A percentile compares a stretch with the other conserved stretches of the same genome.
phyloP scores from a whole-genome alignment of 345 rosid species.

The Brassica carinata region DNA sequence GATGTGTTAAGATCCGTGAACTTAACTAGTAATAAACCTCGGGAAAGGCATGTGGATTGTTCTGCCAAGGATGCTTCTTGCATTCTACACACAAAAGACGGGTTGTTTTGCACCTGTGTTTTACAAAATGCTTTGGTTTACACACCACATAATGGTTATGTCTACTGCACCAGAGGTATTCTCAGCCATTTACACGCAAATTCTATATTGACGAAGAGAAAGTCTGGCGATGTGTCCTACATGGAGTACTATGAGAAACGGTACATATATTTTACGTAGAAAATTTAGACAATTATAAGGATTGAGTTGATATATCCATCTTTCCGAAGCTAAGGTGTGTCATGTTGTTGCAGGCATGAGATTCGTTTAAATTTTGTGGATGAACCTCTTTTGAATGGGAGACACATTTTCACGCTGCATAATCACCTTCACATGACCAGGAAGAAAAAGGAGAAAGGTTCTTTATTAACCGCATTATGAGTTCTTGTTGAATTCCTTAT shows the following conservation, averaged over 20 bases:
- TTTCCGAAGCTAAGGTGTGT: conserved; percentile 2
- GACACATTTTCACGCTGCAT: conserved; percentile 60
- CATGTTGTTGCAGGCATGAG: conserved; percentile 52
- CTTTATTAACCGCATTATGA: not conserved
- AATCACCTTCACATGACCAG: conserved; percentile 49
- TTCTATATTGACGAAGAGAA: conserved; percentile 50
- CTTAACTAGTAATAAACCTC: conserved; percentile 32
- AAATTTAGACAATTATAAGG: not conserved
- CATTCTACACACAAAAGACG: conserved; percentile 52
- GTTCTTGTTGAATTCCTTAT: conserved; percentile 4
- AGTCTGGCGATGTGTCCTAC: conserved; percentile 52
- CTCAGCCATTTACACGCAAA: conserved; percentile 52
- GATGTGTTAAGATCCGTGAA: conserved; percentile 45
- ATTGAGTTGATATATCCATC: not conserved
- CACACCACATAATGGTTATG: conserved; percentile 71
- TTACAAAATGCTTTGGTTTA: conserved; percentile 62
- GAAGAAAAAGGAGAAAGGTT: conserved; percentile 67
- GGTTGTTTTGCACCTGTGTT: conserved; percentile 52
- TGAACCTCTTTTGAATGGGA: conserved; percentile 53
- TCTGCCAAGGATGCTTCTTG: conserved; percentile 34
- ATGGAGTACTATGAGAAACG: conserved; percentile 51
- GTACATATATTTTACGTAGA: conserved; percentile 39
- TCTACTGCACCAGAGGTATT: conserved; percentile 60
- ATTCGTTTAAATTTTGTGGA: conserved; percentile 45
- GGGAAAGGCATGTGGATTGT: conserved; percentile 40